Evolutionary conservation across 164 flowering plant species (phyloP).

Genomic region (Hamamelis virginiana): DNA sequence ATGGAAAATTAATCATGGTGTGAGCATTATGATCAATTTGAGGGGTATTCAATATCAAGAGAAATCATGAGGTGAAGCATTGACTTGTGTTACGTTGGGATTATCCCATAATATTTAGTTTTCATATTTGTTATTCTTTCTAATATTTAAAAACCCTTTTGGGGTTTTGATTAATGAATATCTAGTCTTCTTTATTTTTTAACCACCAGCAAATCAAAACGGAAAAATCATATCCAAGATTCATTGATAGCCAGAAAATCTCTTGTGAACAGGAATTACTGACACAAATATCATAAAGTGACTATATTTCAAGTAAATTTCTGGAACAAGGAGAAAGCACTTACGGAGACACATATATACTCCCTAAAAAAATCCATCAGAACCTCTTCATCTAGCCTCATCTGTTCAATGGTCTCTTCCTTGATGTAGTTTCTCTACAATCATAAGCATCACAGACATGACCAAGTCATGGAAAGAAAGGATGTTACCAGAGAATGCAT

Average conservation of each 20-base stretch:
- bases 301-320: neutral
- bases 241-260: neutral
- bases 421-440: constrained; percentile 78
- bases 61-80: too few relatives aligned
- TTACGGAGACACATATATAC: constrained; percentile 79
- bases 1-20: too few relatives aligned
- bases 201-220: neutral
- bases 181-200: too few relatives aligned
- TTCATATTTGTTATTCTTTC: too few relatives aligned
- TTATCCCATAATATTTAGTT: too few relatives aligned
- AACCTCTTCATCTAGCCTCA: constrained; percentile 95
- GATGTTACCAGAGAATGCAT: neutral
- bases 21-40: too few relatives aligned
- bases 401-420: constrained; percentile 96
- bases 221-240: too few relatives aligned
- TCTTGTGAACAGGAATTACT: too few relatives aligned
- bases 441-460: constrained; percentile 13
- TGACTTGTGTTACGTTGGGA: too few relatives aligned
- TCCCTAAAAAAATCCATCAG: constrained; percentile 93
- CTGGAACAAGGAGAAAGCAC: constrained; percentile 22
- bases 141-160: too few relatives aligned
- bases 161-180: too few relatives aligned
- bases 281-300: neutral
- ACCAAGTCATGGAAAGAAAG: neutral
- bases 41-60: too few relatives aligned